Evolutionary conservation across 495 filamentous ascomycete genomes (phyloP), one percentile per base, ranked within the genome.

Genomic region (Penicillium coprophilum): DNA sequence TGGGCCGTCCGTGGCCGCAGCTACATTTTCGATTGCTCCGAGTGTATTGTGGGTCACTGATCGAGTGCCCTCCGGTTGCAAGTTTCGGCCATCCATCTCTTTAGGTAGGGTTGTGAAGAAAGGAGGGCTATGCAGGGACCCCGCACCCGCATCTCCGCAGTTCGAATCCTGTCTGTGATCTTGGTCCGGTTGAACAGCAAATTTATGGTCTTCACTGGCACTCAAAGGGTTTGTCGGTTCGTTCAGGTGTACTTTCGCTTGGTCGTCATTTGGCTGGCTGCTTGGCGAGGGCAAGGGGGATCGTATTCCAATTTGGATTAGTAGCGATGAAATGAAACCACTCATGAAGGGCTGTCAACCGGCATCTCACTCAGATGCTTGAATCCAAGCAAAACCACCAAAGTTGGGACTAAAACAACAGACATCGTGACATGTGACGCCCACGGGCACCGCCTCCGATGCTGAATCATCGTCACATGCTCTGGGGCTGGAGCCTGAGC

Each of bases 261-360:
- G 46, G 56, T 51, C 47, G 58, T 63, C 50, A 40, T 51, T 36
- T 28, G 49, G 49, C 34, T 51, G 34, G n/a, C 23, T 46, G 52
- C 53, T 27, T 54, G 59, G 47, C 54, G 53, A 40, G 56, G 57
- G 31, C 87, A 84, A 57, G 85, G 83, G 57, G 86, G 89, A 83
- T 71, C 87, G 87, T 64, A 90, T 76, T 66, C 90, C 87, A 49
- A 88, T 85, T 60, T 89, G 88, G 65, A 90, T 86, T 57, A 92
- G 71, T 62, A 91, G 85, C 30, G 90, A 87, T 41, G 81, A 80
- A 54, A 93, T 81, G 54, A 89, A 79, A 68, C 80, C 84, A 75
- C 80, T 85, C 90, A 92, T 94, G 77, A 59, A 73, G 62, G 61
- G 60, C 57, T 50, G 28, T 32, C 53, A 36, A 8, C 31, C 32